Evolutionary conservation across 768 basidiomycete genomes (phyloP), one percentile per base, ranked within the genome.

Genomic region (Kwoniella europaea): DNA sequence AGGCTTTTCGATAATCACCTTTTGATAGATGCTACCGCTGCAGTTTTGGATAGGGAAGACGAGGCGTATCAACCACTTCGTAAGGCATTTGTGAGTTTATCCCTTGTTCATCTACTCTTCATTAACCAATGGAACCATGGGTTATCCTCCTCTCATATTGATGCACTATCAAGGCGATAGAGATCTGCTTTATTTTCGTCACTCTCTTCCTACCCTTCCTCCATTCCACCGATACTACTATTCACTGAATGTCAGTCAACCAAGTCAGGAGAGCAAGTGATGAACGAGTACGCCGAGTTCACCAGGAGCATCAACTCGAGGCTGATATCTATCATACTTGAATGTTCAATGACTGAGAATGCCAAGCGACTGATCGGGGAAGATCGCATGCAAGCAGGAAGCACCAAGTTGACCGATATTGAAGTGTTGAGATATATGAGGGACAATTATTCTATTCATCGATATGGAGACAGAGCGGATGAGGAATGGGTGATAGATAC

Each of bases 1-100:
- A 68, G 59, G 20, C 42, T 71, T 0, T 66, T 74, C 67, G 52
- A 67, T 54, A 74, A 74, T 56, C 73, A 74, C 53, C 70, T 65
- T 5, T 42, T 71, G 0, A 74, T 74, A 22, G 73, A 74, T 63
- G 56, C 58, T 16, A 69, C 66, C 10, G 60, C 73, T 0, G 60
- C 69, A 4, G 43, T 74, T 2, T 71, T 65, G 12, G 63, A 74
- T 3, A 22, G 69, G 22, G 41, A 58, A 0, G 56, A 67, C 41
- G 53, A 62, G 7, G 65, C 57, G 10, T 74, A 64, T 55, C 56
- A 41, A 2, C 56, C 69, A 15, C 58, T 74, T 9, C 56, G 73
- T 22, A 63, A 66, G 27, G 73, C 55, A 12, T 53, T 74, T 16
- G 73, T 74, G n/a, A 64, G 73, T 24, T 0, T 5, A 57, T 4